Evolutionary conservation across 1,139 yeast species (phyloP).

Genomic region (Saccharomycopsis crataegensis): DNA sequence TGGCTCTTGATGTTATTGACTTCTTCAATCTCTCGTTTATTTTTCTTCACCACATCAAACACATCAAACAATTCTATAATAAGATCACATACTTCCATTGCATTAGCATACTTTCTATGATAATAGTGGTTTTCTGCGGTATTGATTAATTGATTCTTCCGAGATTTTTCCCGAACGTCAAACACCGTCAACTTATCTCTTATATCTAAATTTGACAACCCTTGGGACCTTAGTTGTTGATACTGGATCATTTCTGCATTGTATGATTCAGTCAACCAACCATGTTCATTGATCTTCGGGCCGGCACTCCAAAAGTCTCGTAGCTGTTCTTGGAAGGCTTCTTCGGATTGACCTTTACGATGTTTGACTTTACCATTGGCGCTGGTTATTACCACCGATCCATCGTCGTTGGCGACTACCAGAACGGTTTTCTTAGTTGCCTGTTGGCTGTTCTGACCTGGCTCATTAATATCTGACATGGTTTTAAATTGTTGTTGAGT

Average conservation of each 20-base stretch:
- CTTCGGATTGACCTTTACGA: conserved; percentile 45
- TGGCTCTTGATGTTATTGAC: conserved; percentile 3
- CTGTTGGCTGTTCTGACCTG: not conserved
- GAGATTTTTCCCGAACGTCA: conserved; percentile 5
- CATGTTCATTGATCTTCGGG: conserved; percentile 37
- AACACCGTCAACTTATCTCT: conserved; percentile 7
- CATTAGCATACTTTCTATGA: conserved; percentile 11
- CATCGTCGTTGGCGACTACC: conserved; percentile 16
- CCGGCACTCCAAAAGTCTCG: conserved; percentile 35
- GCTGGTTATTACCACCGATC: conserved; percentile 25
- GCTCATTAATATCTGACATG: conserved; percentile 7
- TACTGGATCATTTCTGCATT: conserved; percentile 5
- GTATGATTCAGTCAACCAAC: conserved; percentile 29
- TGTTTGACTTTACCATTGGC: conserved; percentile 27
- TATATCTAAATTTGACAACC: not conserved
- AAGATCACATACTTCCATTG: conserved; percentile 10
- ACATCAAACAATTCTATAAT: conserved; percentile 9
- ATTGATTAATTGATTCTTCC: conserved; percentile 13
- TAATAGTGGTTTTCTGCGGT: conserved; percentile 18
- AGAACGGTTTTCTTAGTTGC: not conserved
- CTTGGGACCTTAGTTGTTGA: not conserved
- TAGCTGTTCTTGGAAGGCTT: conserved; percentile 36
- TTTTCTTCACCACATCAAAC: conserved; percentile 2
- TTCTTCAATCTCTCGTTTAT: conserved; percentile 10
- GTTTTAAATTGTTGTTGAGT: not conserved